phyloP scores from a whole-genome alignment of 2,329 filamentous ascomycete species.

The Aschersonia sp. region DNA sequence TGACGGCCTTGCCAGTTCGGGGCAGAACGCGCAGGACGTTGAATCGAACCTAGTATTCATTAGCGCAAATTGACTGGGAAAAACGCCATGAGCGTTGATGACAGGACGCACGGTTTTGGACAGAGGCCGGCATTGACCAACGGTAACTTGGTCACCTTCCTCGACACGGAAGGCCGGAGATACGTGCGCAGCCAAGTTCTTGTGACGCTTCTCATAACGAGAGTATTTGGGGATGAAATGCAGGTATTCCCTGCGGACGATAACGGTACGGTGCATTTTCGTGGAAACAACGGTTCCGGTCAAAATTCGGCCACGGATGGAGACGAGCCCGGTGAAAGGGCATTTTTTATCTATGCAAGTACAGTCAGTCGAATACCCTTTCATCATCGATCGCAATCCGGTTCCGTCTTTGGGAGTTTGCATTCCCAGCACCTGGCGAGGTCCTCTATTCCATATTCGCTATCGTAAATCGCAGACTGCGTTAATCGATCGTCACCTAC shows the following conservation, averaged over 20 bases:
- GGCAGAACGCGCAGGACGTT: constrained; percentile 98
- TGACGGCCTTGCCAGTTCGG: constrained; percentile 92
- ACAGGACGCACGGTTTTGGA: constrained; percentile 89
- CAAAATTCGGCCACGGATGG: constrained; percentile 99
- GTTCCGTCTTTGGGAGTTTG: neutral
- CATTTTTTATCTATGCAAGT: constrained; percentile 88
- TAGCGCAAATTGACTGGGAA: constrained; percentile 5
- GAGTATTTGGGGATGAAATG: constrained; percentile 99
- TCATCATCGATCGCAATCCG: neutral
- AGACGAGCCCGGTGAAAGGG: constrained; percentile 98
- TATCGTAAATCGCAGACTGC: neutral
- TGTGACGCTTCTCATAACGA: constrained; percentile 99
- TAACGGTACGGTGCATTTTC: constrained; percentile 99
- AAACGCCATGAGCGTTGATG: neutral
- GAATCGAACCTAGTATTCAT: constrained; percentile 68
- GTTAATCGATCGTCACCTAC: constrained; percentile 44
- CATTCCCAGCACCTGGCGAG: neutral
- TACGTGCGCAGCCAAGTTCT: constrained; percentile 98
- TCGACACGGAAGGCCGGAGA: constrained; percentile 99
- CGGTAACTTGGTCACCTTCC: constrained; percentile 98
- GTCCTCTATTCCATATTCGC: too few species aligned
- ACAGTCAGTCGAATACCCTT: neutral
- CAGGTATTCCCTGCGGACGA: constrained; percentile 99
- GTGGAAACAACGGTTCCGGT: constrained; percentile 98
- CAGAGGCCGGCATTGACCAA: constrained; percentile 97